Evolutionary conservation across 371 early-diverging fungal genomes (phyloP), one percentile per base, ranked within the genome.

Genomic region (Mucor racemosus): DNA sequence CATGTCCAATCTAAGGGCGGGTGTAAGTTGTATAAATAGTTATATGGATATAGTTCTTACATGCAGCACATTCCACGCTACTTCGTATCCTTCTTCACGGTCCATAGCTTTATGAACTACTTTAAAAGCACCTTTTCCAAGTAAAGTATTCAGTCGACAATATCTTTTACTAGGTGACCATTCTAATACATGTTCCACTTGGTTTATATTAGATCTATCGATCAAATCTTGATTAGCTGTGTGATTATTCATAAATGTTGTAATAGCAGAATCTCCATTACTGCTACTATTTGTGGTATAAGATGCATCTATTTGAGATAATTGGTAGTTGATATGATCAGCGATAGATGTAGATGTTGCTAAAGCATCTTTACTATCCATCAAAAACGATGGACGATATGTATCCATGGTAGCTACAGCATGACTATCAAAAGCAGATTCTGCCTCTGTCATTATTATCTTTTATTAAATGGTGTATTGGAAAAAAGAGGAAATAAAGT

Each of bases 91-190:
- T 76, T 94, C 94, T 60, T 95, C 95, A 42, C 85, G 86, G 73
- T 97, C 96, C 71, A 94, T 90, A 4, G 92, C 95, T 75, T 94
- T 94, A 78, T 87, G 93, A 0, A 97, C 97, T 48, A 92, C 90
- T 75, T 97, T 97, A 80, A 91, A 95, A 5, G 95, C 94, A 1
- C 97, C 88, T 65, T 86, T 86, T n/a, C 88, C 89, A 21, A 88
- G 71, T 35, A 88, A 64, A 11, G 83, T 80, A 61, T 83, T 86
- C 33, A 88, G 73, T 72, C 82, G 60, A 33, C 88, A 89, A 73
- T 92, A 92, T 41, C 92, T 74, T 31, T 78, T 76, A 68, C 86
- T 88, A 14, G 91, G 91, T 60, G 89, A 87, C 41, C 81, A 76
- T 77, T 91, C 91, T 33, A 91, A 78, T 6, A 91, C 88, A 65